Evolutionary conservation across 2,329 filamentous ascomycete species (phyloP), one percentile per base, ranked within the genome.

Genomic region (Aquanectria penicillioides): DNA sequence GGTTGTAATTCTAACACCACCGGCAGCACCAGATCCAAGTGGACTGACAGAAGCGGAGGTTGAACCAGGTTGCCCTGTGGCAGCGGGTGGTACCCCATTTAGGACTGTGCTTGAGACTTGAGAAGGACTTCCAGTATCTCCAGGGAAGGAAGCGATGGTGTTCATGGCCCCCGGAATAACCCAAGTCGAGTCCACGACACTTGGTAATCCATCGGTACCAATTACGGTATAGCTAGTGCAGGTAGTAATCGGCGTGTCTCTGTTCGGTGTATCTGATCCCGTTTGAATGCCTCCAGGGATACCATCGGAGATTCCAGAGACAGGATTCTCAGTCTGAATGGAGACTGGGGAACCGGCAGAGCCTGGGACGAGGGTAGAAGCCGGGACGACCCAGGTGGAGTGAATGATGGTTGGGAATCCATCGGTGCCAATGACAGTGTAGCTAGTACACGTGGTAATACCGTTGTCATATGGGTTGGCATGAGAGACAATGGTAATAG

Each of bases 111-210:
- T 60, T 1, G 66, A 69, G 3, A 53, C 54, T n/a, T 53, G 53
- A 22, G 53, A 60, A 15, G 65, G 59, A 22, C 23, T 28, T 9
- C 31, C 46, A 36, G 61, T 48, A 15, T 20, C 55, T 15, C 36
- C 49, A 10, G 50, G 53, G 25, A 63, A 29, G 25, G 51, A 59
- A 3, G 65, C 52, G 5, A 67, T 65, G 15, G 70, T 62, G 20
- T 59, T 62, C 33, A 55, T 51, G 54, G 66, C 70, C 17, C 61
- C 65, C 36, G 70, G 66, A 18, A 74, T 56, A n/a, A 73, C 62
- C 57, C 69, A 67, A 10, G 74, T 76, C 5, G 73, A 70, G 25
- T 75, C 72, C n/a, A 73, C 56, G 25, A 73, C 60, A 22, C 71
- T 75, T 7, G 70, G 66, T 40, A 67, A 48, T 8, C 64, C 66